Percentiles rank a stretch among this genome's conserved stretches.
phyloP scores from a whole-genome alignment of 306 rosid genomes.

The Vicia villosa region DNA sequence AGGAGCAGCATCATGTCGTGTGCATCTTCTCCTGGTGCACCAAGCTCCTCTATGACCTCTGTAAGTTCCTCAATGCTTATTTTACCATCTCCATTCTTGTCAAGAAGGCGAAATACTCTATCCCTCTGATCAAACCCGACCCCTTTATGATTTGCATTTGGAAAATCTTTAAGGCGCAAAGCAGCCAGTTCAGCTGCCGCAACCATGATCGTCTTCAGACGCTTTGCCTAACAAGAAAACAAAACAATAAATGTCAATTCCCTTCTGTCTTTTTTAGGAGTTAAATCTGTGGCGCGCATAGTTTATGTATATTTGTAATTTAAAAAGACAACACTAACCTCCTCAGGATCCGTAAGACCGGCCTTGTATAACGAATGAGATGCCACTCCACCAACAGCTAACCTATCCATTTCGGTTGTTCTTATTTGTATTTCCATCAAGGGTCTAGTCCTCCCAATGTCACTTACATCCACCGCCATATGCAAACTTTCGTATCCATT shows the following conservation, averaged over 20 bases:
- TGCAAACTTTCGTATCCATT: conserved; percentile 91
- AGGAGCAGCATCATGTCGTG: conserved; percentile 48
- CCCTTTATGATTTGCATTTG: conserved; percentile 53
- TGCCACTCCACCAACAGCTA: conserved; percentile 83
- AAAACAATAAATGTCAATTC: conserved; percentile 18
- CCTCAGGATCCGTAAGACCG: conserved; percentile 86
- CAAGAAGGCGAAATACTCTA: conserved; percentile 80
- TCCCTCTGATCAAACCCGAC: conserved; percentile 57
- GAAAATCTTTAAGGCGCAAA: conserved; percentile 78
- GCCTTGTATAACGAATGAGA: conserved; percentile 94
- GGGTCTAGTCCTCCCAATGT: conserved; percentile 58
- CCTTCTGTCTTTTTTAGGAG: conserved; percentile 23
- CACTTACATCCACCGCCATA: conserved; percentile 89
- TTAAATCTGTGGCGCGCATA: neutral
- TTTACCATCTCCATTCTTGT: conserved; percentile 92
- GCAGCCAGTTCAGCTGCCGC: conserved; percentile 98
- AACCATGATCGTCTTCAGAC: conserved; percentile 74
- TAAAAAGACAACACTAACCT: conserved; percentile 51
- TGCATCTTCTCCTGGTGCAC: conserved; percentile 92
- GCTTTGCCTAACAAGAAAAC: conserved; percentile 67
- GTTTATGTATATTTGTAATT: no score
- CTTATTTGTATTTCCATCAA: conserved; percentile 90
- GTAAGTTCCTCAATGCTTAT: conserved; percentile 88
- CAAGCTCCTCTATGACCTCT: conserved; percentile 96
- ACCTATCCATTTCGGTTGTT: conserved; percentile 79